Percentiles rank a stretch among this genome's conserved stretches.
phyloP scores from a whole-genome alignment of 805 yeast genomes.

The Candida odintsovae region DNA sequence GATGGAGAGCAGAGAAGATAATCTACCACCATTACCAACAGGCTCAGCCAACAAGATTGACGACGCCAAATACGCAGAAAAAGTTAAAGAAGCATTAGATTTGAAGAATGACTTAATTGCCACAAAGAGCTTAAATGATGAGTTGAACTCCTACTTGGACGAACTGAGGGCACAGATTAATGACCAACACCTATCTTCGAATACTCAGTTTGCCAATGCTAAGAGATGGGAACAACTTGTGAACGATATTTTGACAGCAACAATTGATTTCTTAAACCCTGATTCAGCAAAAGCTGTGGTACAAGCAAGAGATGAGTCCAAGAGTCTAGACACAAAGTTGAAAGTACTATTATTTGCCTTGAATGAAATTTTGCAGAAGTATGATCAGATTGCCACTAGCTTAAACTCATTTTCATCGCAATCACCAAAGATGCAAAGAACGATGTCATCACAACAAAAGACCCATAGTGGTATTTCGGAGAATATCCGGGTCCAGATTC shows the following conservation, averaged over 20 bases:
- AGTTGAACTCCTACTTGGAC: conserved; percentile 21
- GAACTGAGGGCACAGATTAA: conserved; percentile 17
- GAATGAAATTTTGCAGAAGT: conserved; percentile 10
- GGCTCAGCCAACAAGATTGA: not conserved
- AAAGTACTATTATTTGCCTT: conserved; percentile 14
- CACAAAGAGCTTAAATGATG: conserved; percentile 13
- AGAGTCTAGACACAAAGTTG: conserved; percentile 19
- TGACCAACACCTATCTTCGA: conserved; percentile 2
- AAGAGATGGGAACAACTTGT: conserved; percentile 10
- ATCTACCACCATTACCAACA: not conserved
- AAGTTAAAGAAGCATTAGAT: conserved; percentile 20
- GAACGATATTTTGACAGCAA: conserved; percentile 11
- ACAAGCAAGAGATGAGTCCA: conserved; percentile 16
- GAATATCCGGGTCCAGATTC: conserved; percentile 1
- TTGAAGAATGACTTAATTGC: conserved; percentile 23
- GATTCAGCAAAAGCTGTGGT: conserved; percentile 16
- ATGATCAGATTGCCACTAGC: not conserved
- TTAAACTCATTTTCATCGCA: not conserved
- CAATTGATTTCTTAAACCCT: conserved; percentile 9
- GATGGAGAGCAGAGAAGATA: conserved; percentile 8
- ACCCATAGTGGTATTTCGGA: not conserved
- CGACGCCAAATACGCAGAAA: conserved; percentile 12
- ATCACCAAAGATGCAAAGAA: conserved; percentile 2
- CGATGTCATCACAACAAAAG: not conserved
- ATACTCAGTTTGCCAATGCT: conserved; percentile 2